Evolutionary conservation across 2,329 filamentous ascomycete genomes (phyloP), one percentile per base, ranked within the genome.

Genomic region (Cladosporium sp.): DNA sequence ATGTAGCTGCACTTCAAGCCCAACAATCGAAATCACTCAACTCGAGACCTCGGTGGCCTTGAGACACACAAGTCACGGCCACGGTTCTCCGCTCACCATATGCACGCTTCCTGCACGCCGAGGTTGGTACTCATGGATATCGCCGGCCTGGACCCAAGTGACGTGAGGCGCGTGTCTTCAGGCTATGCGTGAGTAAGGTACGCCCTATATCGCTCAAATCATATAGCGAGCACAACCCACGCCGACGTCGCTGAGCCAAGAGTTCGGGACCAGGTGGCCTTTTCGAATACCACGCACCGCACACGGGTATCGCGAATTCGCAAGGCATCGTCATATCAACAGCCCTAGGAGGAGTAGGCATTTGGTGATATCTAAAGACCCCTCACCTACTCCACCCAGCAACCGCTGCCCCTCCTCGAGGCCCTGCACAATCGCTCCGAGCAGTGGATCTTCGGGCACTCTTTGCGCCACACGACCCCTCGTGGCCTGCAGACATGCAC

Each of bases 401-500:
- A 34, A 30, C 32, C 28, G 28, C 26, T 55, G 52, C 52, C 52
- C 52, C 52, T 55, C 52, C 52, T 32, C 28, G 41, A 47, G 41
- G n/a, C 38, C 38, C 41, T 47, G 14, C 41, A 47, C 28, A 59
- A 38, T 59, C 57, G 57, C 57, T 41, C 57, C 57, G 34, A 47
- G 36, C 34, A 47, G 59, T 61, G 59, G 59, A 61, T 61, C 44
- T 51, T 51, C 41, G 59, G 44, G 28, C 41, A 21, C n/a, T 49
- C 59, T 34, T 8, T 59, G 34, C 34, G 59, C 59, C 59, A 61
- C 41, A 34, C 28, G 26, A 36, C 59, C 59, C 61, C 61, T 57
- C 61, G 61, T 64, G 61, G 61, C 51, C 49, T 57, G 61, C 61
- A 64, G 61, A 57, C 60, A 55, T 64, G 61, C 61, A 64, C 49